Base-by-base conservation (phyloP, 1,284 basidiomycete genomes). In the Ceratobasidium sp. region DNA sequence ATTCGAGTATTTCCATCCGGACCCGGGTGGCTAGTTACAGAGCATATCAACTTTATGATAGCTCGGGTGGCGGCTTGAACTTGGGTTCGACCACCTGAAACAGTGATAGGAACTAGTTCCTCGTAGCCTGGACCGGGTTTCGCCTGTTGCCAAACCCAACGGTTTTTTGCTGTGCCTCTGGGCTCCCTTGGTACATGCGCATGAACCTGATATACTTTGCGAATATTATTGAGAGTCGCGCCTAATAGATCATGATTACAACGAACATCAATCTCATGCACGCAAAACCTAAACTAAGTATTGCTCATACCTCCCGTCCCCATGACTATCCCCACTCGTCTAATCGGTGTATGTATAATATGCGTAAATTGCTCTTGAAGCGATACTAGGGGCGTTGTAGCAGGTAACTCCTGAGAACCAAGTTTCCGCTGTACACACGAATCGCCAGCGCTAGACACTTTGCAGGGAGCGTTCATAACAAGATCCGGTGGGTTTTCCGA, bases 201-300 rank as follows among this genome's bases (percentile, higher is more conserved):
- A 13, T 38, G 57, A 61, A 61, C 57, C 20, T 61, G 57, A 33
- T 61, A 61, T 3, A 61, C 38, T 17, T 28, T 61, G 57, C 57
- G 57, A 17, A 61, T 61, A 15, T 61, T 61, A 17, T 61, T 28
- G 28, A 61, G 33, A 3, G 57, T 61, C 20, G 23, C 57, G 4
- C 57, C 57, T 61, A 61, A n/a, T n/a, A n/a, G n/a, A n/a, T n/a
- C n/a, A n/a, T n/a, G n/a, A n/a, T n/a, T n/a, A n/a, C n/a, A n/a
- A n/a, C n/a, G n/a, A n/a, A n/a, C n/a, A n/a, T n/a, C n/a, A n/a
- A n/a, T n/a, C n/a, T n/a, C n/a, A n/a, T n/a, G n/a, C n/a, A n/a
- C n/a, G n/a, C n/a, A n/a, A n/a, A n/a, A n/a, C n/a, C n/a, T n/a
- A n/a, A n/a, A n/a, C n/a, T n/a, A n/a, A n/a, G n/a, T n/a, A n/a